A percentile compares a stretch with the other conserved stretches of the same genome.
Evolutionary conservation across 2,329 filamentous ascomycete genomes (phyloP).

Genomic region (Teratosphaeria pseudoeucalypti): DNA sequence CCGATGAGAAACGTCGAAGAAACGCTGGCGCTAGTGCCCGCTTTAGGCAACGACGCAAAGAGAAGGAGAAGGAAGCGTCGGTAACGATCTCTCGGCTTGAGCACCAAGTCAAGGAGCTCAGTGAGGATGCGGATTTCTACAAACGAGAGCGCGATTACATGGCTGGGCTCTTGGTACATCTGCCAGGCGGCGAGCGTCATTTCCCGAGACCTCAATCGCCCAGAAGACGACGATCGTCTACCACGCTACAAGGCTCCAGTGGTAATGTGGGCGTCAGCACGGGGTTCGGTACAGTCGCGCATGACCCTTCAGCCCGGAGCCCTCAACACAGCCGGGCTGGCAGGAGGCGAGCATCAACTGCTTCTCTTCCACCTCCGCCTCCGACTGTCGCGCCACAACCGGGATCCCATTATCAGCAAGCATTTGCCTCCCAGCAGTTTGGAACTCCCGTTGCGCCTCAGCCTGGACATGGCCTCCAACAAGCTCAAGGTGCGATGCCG

Average conservation of each 20-base stretch:
- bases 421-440: slow-evolving; percentile 7
- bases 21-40: slow-evolving; percentile 79
- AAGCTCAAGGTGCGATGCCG: slow-evolving; percentile 10
- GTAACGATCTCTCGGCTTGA: slow-evolving; percentile 60
- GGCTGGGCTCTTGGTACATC: slow-evolving; percentile 52
- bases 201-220: slow-evolving; percentile 36
- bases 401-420: slow-evolving; percentile 4
- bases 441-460: slow-evolving; percentile 13
- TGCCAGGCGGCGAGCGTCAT: slow-evolving; percentile 41
- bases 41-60: slow-evolving; percentile 72
- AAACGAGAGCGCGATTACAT: slow-evolving; percentile 62
- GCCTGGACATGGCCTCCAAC: slow-evolving; percentile 9
- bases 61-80: slow-evolving; percentile 64
- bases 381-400: slow-evolving; percentile 5
- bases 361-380: slow-evolving; percentile 15
- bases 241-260: slow-evolving; percentile 1
- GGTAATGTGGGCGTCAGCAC: slow-evolving; percentile 3
- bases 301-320: slow-evolving; percentile 15
- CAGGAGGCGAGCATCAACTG: slow-evolving; percentile 17
- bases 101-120: slow-evolving; percentile 55
- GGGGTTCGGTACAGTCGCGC: slow-evolving; percentile 11
- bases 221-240: slow-evolving; percentile 20
- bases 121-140: slow-evolving; percentile 63
- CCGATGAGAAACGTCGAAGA: slow-evolving; percentile 74
- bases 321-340: slow-evolving; percentile 20